Evolutionary conservation across 768 basidiomycete species (phyloP).

Genomic region (Chlorophyllum brunneum): DNA sequence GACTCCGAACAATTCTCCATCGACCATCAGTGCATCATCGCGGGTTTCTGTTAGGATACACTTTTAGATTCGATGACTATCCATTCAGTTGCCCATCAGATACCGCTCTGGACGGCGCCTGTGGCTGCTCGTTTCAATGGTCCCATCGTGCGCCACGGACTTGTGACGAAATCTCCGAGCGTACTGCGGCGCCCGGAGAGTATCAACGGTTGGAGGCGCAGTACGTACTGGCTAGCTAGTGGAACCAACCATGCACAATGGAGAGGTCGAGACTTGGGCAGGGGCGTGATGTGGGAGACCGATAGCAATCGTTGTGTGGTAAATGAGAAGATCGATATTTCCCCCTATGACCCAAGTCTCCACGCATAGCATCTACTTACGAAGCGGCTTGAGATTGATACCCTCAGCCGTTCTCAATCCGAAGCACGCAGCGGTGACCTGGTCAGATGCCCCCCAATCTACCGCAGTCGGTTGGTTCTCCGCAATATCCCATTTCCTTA

Average conservation of each 20-base stretch:
- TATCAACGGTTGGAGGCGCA: not conserved
- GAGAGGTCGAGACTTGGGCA: not conserved
- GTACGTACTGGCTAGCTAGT: not conserved
- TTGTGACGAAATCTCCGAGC: not conserved
- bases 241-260: too few relatives aligned
- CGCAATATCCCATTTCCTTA: not conserved
- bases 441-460: conserved; percentile 12
- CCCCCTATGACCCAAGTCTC: not conserved
- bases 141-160: not conserved
- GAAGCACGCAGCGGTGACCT: conserved; percentile 1
- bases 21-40: not conserved
- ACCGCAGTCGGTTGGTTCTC: not conserved
- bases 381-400: conserved; percentile 12
- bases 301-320: conserved; percentile 5
- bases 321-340: conserved; percentile 9
- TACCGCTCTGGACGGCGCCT: conserved; percentile 1
- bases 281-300: not conserved
- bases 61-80: conserved; percentile 14
- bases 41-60: not conserved
- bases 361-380: conserved; percentile 4
- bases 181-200: not conserved
- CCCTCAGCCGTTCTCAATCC: not conserved
- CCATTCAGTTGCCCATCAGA: conserved; percentile 4
- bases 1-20: not conserved
- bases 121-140: not conserved